Evolutionary conservation across 331 rosid genomes (phyloP), one percentile per base, ranked within the genome.

Genomic region (Telfairia occidentalis): DNA sequence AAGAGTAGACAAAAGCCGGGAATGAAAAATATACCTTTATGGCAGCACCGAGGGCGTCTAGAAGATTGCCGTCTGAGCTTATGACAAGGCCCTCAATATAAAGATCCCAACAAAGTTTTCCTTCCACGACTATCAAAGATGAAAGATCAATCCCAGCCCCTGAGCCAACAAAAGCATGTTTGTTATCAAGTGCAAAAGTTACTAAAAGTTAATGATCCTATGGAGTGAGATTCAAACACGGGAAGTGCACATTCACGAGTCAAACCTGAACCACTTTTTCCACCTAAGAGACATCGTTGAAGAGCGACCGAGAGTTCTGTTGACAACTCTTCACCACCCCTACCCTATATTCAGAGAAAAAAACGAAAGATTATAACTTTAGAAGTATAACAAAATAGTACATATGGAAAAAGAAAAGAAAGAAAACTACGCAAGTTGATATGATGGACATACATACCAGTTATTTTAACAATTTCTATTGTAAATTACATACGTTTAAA

Each of bases 101-200:
- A 74, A 90, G 93, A 80, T 89, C 94, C 98, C 98, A 90, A 84
- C 98, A 90, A 45, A 88, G 78, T 84, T 93, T 93, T 59, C 98
- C 92, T 54, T 87, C 96, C 70, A 84, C 87, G 7, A 90, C 86
- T 46, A 81, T 60, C 55, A 93, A 85, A 9, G 96, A 88, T 48
- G 92, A 85, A 73, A 88, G 91, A 71, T 88, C 89, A 81, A 93
- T 86, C 82, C 91, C 97, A 69, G 97, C 96, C 76, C 96, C 98
- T 88, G 83, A 46, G 59, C 54, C 57, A 69, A 69, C 23, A 42
- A 69, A 43, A 69, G 24, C 54, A 69, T 15, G 35, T 7, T 43
- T 16, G 23, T 69, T 16, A 69, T 2, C 54, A 40, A 24, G 40
- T 13, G 54, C 19, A 66, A 42, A 66, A 5, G 52, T 66, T 42